Percentiles rank a stretch among this genome's conserved stretches.
Evolutionary conservation across 495 filamentous ascomycete genomes (phyloP).

Genomic region (Annulohypoxylon stygium): DNA sequence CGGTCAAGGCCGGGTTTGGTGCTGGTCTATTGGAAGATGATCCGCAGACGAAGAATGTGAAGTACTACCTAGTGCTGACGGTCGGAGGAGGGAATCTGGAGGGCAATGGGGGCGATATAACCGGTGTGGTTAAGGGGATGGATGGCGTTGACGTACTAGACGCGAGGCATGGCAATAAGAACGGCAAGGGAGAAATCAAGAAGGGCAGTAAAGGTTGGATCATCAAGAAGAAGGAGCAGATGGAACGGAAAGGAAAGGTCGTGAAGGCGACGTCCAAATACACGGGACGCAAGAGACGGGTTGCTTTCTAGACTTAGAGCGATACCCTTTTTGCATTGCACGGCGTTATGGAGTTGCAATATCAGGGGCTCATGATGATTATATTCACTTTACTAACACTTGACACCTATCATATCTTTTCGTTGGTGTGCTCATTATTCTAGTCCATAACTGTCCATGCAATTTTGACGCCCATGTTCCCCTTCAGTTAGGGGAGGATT

Average conservation of each 20-base stretch:
- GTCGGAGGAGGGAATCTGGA: conserved; percentile 83
- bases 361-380: not conserved
- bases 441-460: too few relatives aligned
- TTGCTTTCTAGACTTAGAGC: conserved; percentile 57
- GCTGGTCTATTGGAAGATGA: conserved; percentile 96
- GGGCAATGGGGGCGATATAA: conserved; percentile 79
- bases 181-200: conserved; percentile 65
- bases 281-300: conserved; percentile 86
- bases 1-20: conserved; percentile 93
- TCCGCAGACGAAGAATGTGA: conserved; percentile 92
- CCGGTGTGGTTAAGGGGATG: conserved; percentile 86
- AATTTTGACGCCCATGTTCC: too few relatives aligned
- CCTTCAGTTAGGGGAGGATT: too few relatives aligned
- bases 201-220: conserved; percentile 95
- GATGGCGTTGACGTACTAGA: conserved; percentile 89
- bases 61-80: conserved; percentile 93
- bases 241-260: conserved; percentile 92
- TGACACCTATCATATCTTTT: not conserved
- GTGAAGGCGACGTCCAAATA: conserved; percentile 93
- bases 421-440: not conserved
- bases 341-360: conserved; percentile 36
- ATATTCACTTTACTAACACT: not conserved
- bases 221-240: conserved; percentile 93
- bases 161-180: conserved; percentile 68
- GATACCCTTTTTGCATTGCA: conserved; percentile 46